phyloP scores from a whole-genome alignment of 768 basidiomycete species.

The Pholiota conissans region DNA sequence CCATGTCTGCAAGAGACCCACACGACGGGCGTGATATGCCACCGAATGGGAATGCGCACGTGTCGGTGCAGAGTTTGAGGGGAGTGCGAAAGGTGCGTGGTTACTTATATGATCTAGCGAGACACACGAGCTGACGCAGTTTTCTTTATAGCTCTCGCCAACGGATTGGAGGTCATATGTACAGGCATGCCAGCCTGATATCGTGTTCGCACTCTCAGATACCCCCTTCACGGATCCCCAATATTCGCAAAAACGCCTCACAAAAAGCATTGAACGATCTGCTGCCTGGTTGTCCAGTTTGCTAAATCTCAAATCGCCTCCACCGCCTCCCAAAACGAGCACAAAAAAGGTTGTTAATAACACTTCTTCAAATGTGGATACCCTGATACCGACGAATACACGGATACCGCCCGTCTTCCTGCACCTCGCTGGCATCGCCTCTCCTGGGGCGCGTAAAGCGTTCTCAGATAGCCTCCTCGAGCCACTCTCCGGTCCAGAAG shows the following conservation, averaged over 20 bases:
- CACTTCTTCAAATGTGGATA: too few relatives aligned
- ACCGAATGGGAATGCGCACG: conserved; percentile 59
- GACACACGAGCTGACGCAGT: too few relatives aligned
- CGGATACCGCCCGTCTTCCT: conserved; percentile 45
- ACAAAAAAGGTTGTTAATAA: background rate
- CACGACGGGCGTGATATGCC: conserved; percentile 68
- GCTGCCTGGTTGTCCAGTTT: conserved; percentile 61
- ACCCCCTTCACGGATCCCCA: conserved; percentile 64
- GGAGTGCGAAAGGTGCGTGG: conserved; percentile 72
- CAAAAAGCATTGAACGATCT: conserved; percentile 74
- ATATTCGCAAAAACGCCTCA: conserved; percentile 75
- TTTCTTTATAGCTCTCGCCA: conserved; percentile 45
- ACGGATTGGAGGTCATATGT: conserved; percentile 57
- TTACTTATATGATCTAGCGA: too few relatives aligned
- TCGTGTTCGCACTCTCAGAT: conserved; percentile 72
- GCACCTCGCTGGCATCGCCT: conserved; percentile 66
- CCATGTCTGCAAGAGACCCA: conserved; percentile 67
- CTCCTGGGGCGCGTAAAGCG: conserved; percentile 54
- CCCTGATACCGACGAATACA: background rate
- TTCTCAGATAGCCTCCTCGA: conserved; percentile 64
- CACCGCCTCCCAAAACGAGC: conserved; percentile 26
- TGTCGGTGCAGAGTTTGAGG: conserved; percentile 59
- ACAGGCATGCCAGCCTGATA: conserved; percentile 58
- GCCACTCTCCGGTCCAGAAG: conserved; percentile 54
- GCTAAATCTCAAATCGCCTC: conserved; percentile 35